Base-by-base conservation (phyloP, 1,284 basidiomycete genomes). In the Phellinidium pouzarii region DNA sequence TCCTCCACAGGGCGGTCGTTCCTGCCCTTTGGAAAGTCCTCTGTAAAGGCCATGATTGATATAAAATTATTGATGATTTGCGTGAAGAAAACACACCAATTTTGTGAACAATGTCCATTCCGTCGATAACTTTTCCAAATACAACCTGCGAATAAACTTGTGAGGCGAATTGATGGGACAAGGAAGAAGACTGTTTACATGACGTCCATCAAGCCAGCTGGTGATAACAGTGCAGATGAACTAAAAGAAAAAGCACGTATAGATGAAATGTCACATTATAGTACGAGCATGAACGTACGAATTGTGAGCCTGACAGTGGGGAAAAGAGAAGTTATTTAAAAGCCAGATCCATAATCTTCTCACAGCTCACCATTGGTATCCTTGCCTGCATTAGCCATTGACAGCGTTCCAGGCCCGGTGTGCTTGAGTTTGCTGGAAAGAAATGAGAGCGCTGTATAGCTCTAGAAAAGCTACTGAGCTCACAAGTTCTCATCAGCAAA, bases 331-430 rank as follows among this genome's bases (percentile, higher is more conserved):
- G 8, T 3, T 20, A n/a, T 3, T 6, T 37, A 6, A n/a, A 34
- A 36, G 12, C 14, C 20, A 38, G 34, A 36, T 37, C 20, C 4
- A n/a, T 19, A 38, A 23, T 14, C 34, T 29, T 20, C 20, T 22
- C 22, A 25, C 72, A n/a, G n/a, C n/a, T 54, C 64, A 86, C 87
- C 89, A 60, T 91, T 91, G 4, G 89, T 91, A 65, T 91, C 84
- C 66, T 82, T 86, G 65, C 86, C 87, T 59, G 93, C 84, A 66
- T 96, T 97, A 55, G 94, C 92, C 93, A 96, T 96, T 11, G 93
- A 94, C 58, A 95, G 80, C 53, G 80, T 76, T 62, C 92, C 93
- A 52, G 88, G 81, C 41, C 78, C 82, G 59, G 88, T 87, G 75
- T 96, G 93, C 68, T 82, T 84, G 67, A 94, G 85, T 78, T 94